Base-by-base conservation (phyloP, 345 rosid genomes). In the Aquilaria sinensis region DNA sequence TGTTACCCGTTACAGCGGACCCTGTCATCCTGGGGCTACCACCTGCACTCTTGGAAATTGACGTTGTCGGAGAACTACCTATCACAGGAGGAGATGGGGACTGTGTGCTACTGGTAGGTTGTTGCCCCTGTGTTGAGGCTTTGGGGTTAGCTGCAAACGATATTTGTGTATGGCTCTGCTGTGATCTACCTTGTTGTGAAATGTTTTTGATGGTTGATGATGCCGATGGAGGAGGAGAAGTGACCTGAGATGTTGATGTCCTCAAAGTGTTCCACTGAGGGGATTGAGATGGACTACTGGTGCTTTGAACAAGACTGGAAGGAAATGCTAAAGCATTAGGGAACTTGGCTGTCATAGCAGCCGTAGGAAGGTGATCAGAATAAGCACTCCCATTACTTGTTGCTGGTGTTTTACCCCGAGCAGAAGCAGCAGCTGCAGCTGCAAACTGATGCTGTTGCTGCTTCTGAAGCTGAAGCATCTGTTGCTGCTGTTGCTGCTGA, bases 1-100 rank as follows among this genome's bases (percentile, higher is more conserved):
- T 95, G 74, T 84, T 88, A 64, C 73, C 77, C 0, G 85, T 67
- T 31, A 96, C 81, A 8, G 82, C 63, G 9, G 92, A 76, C 54
- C 81, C 67, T 23, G 81, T 78, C 53, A 96, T 87, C 72, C 93
- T 81, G 23, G 97, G 99, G 72, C 96, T 91, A 60, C 96, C 99
- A 51, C 96, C 84, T 5, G 93, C 79, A 57, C 89, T 81, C 75
- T 89, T 91, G 50, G 99, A 90, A 57, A 91, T 72, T 0, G 97
- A 88, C 30, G 96, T 86, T 10, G 92, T 74, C 2, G 97, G 81
- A 13, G 99, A 96, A 50, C 97, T 88, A 58, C 93, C 91, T 59
- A 81, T 89, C 53, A 77, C 68, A 77, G 82, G 57, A 2, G 84
- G 83, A 56, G 97, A 82, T 66, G 97, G 83, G 0, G 79, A 76